A percentile compares a stretch with the other conserved stretches of the same genome.
These are phyloP conservation scores for Amanita pallidorosea DNA, from an alignment of 768 basidiomycete species.

Conservation along the genomic window DNA sequence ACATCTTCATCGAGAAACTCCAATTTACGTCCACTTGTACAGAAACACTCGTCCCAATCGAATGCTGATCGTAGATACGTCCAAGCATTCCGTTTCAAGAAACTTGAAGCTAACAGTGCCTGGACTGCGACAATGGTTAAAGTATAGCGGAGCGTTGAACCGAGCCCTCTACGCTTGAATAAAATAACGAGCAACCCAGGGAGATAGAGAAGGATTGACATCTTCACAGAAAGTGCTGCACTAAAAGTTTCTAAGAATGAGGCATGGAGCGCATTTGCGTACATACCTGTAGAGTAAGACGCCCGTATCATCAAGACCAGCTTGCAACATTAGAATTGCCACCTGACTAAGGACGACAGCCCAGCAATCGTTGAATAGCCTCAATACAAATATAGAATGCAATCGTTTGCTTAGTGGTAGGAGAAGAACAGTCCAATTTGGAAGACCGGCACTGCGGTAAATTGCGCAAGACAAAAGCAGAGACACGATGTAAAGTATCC, in stretches of 20 bases:
- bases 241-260: conserved; percentile 25
- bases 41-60: conserved; percentile 82
- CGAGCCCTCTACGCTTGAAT: conserved; percentile 61
- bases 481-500: conserved; percentile 56
- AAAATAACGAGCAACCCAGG: conserved; percentile 80
- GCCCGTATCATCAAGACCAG: conserved; percentile 48
- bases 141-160: conserved; percentile 39
- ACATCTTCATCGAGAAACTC: conserved; percentile 75
- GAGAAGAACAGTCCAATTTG: conserved; percentile 64
- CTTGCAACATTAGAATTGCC: conserved; percentile 57
- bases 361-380: conserved; percentile 96
- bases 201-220: conserved; percentile 85
- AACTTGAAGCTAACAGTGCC: conserved; percentile 55
- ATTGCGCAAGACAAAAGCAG: conserved; percentile 57
- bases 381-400: conserved; percentile 86
- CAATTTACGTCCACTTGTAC: conserved; percentile 99
- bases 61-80: conserved; percentile 74
- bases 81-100: conserved; percentile 46
- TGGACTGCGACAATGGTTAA: conserved; percentile 40
- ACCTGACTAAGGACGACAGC: conserved; percentile 54
- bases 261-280: background rate
- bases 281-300: conserved; percentile 66
- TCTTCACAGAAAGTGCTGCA: conserved; percentile 83
- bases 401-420: conserved; percentile 86
- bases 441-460: conserved; percentile 50